These are phyloP conservation scores for Trifolium subterraneum DNA, from an alignment of 306 rosid genomes.

Conservation along the genomic window DNA sequence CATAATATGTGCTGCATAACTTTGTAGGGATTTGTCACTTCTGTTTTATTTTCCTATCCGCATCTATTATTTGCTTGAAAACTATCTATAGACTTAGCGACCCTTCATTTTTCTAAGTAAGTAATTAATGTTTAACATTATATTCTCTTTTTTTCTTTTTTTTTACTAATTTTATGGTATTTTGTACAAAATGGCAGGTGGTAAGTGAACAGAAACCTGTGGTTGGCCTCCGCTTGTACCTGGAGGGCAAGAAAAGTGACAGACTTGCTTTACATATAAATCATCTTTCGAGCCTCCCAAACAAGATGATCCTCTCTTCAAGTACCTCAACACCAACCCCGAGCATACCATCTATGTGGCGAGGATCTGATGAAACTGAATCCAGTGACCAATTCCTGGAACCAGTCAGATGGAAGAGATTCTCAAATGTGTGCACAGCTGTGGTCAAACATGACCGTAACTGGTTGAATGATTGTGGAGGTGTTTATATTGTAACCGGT, in stretches of 20 bases:
- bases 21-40: constrained; percentile 27
- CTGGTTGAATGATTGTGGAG: constrained; percentile 70
- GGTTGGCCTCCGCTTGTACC: constrained; percentile 87
- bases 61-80: constrained; percentile 2
- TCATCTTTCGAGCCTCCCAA: constrained; percentile 91
- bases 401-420: constrained; percentile 85
- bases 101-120: constrained; percentile 16
- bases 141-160: constrained; percentile 33
- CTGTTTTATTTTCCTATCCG: constrained; percentile 12
- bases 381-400: constrained; percentile 65
- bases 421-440: constrained; percentile 83
- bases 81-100: not conserved
- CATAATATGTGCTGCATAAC: constrained; percentile 20
- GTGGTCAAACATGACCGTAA: constrained; percentile 81
- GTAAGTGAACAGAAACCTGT: constrained; percentile 78
- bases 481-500: constrained; percentile 88
- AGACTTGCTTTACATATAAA: constrained; percentile 79
- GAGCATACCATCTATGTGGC: constrained; percentile 60
- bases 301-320: constrained; percentile 62
- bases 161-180: constrained; percentile 26
- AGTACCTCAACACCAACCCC: constrained; percentile 44
- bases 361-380: constrained; percentile 77
- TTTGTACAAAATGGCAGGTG: constrained; percentile 63
- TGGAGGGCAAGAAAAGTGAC: constrained; percentile 85
- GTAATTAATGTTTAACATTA: not conserved